phyloP scores from a whole-genome alignment of 176 grass and related monocot genomes.

The Luzula sylvatica region DNA sequence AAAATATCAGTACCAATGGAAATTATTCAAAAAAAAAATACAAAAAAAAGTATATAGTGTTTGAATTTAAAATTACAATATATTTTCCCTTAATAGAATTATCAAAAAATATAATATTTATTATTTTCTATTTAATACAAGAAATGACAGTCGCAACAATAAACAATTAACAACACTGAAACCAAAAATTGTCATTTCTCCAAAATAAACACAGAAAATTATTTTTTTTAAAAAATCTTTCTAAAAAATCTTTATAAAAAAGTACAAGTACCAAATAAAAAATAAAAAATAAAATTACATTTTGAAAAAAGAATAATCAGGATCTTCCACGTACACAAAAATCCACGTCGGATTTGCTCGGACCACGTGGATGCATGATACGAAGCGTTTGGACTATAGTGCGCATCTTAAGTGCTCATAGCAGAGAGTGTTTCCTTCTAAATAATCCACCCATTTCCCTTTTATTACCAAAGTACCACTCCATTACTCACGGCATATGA shows the following conservation, averaged over 20 bases:
- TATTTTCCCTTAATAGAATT: no score
- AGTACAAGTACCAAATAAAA: background rate
- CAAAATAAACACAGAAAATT: no score
- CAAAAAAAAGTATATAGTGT: no score
- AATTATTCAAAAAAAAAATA: no score
- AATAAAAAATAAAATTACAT: background rate
- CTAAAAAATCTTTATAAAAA: background rate
- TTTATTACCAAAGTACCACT: background rate
- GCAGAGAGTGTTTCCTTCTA: background rate
- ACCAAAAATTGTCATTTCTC: no score
- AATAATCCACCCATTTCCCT: slow-evolving; percentile 5
- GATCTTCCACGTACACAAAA: slow-evolving; percentile 20
- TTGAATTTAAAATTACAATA: no score
- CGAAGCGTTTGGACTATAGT: slow-evolving; percentile 31
- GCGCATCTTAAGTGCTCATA: background rate
- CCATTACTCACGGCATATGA: background rate
- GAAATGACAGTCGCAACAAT: no score
- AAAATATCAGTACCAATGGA: no score
- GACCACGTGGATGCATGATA: slow-evolving; percentile 5
- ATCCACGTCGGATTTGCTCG: slow-evolving; percentile 32
- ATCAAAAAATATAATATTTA: no score
- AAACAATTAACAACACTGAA: no score
- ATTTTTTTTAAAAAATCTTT: background rate
- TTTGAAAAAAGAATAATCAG: slow-evolving; percentile 16
- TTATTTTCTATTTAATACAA: no score